Conservation (phyloP, 129 eudicot genomes). For the Pulicaria dysenterica region DNA sequence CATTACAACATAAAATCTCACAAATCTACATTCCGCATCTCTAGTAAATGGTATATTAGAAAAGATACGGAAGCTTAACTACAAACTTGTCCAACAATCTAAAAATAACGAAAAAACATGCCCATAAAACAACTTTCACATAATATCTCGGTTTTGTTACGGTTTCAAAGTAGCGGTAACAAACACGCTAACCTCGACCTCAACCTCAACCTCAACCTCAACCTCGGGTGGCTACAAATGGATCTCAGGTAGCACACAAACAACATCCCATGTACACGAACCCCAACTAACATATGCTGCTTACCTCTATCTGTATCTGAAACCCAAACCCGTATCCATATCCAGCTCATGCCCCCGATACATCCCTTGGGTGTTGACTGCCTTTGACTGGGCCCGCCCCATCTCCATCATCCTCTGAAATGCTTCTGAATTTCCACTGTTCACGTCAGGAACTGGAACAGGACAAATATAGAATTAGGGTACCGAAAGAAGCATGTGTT, state of each 20-base stretch:
- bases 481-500: background rate
- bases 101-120: background rate
- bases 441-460: slow-evolving; percentile 42
- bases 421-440: slow-evolving; percentile 59
- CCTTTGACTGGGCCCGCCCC: slow-evolving; percentile 62
- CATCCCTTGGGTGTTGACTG: slow-evolving; percentile 45
- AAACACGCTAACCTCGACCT: slow-evolving; percentile 3
- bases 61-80: slow-evolving; percentile 2
- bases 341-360: slow-evolving; percentile 59
- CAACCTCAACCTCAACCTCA: background rate
- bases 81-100: slow-evolving; percentile 25
- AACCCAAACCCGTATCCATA: slow-evolving; percentile 66
- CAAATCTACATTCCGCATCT: slow-evolving; percentile 21
- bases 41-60: background rate
- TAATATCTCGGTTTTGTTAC: slow-evolving; percentile 26
- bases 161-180: slow-evolving; percentile 25
- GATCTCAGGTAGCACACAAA: slow-evolving; percentile 9
- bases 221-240: background rate
- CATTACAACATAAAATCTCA: slow-evolving; percentile 23
- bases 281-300: background rate
- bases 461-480: background rate
- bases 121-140: slow-evolving; percentile 17
- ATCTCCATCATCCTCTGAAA: slow-evolving; percentile 72
- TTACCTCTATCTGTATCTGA: slow-evolving; percentile 50
- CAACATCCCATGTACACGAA: slow-evolving; percentile 26